A percentile compares a stretch with the other conserved stretches of the same genome.
Conservation (phyloP, 140 eudicot species). For the Bidens hawaiensis region DNA sequence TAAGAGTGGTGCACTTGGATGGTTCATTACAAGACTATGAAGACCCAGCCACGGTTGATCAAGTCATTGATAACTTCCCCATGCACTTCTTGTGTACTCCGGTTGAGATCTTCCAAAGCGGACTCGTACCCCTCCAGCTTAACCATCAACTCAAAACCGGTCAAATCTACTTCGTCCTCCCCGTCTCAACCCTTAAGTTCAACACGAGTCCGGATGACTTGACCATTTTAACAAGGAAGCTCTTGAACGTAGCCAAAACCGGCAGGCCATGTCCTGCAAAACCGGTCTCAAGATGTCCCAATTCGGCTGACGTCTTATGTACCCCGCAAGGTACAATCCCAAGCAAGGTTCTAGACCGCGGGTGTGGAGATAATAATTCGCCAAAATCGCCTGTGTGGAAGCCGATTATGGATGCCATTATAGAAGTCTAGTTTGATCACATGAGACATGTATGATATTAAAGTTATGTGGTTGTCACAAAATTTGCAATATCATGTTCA, state of each 20-base stretch:
- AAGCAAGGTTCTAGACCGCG: background rate
- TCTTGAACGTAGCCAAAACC: conserved; percentile 24
- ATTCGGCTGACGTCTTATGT: background rate
- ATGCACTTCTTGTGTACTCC: conserved; percentile 46
- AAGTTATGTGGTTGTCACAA: background rate
- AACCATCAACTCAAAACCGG: conserved; percentile 33
- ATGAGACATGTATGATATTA: background rate
- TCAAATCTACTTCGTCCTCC: conserved; percentile 39
- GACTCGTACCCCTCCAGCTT: conserved; percentile 27
- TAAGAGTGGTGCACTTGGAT: conserved; percentile 40
- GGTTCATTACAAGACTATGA: conserved; percentile 37
- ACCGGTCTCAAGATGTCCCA: background rate
- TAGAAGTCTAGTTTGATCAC: conserved; percentile 32
- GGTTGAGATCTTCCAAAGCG: conserved; percentile 30
- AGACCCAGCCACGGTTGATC: conserved; percentile 32
- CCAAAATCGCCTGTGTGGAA: conserved; percentile 33
- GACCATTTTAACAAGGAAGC: conserved; percentile 38
- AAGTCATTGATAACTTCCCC: conserved; percentile 26
- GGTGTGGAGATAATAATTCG: background rate
- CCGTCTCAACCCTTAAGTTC: conserved; percentile 30
- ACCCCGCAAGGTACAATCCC: background rate
- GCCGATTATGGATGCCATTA: conserved; percentile 44
- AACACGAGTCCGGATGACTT: conserved; percentile 36
- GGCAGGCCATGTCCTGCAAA: background rate
- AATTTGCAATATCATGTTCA: background rate